Evolutionary conservation across 495 filamentous ascomycete species (phyloP).

Genomic region (Penicillium canariense): DNA sequence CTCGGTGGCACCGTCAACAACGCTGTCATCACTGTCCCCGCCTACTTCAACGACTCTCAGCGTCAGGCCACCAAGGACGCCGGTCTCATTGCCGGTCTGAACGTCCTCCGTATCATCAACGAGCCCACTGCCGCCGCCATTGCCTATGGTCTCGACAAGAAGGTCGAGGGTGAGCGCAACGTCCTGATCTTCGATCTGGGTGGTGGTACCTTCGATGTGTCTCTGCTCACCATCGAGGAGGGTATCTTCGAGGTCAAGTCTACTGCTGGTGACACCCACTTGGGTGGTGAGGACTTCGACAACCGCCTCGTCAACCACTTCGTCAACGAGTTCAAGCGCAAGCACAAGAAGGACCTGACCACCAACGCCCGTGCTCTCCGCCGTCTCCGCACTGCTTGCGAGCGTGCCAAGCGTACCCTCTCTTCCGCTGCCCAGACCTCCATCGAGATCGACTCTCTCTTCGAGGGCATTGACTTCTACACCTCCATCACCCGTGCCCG

Average conservation of each 20-base stretch:
- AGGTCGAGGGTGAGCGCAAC: constrained; percentile 94
- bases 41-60: constrained; percentile 99
- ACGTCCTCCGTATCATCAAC: constrained; percentile 99
- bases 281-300: constrained; percentile 99
- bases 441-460: constrained; percentile 98
- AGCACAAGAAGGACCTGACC: constrained; percentile 80
- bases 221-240: constrained; percentile 96
- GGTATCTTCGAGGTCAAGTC: constrained; percentile 99
- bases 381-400: constrained; percentile 96
- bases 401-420: constrained; percentile 98
- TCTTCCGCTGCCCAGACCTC: constrained; percentile 96
- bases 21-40: constrained; percentile 95
- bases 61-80: constrained; percentile 99
- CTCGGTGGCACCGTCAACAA: constrained; percentile 96
- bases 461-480: constrained; percentile 97
- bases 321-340: constrained; percentile 87
- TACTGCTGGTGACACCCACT: constrained; percentile 97
- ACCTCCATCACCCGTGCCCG: constrained; percentile 98
- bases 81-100: constrained; percentile 93
- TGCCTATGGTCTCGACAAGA: constrained; percentile 80
- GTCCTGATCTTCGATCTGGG: constrained; percentile 99
- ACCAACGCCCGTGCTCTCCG: constrained; percentile 94
- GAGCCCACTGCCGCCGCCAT: constrained; percentile 92
- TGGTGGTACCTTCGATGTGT: constrained; percentile 99
- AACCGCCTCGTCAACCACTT: constrained; percentile 97